Evolutionary conservation across 1,284 basidiomycete genomes (phyloP).

Genomic region (Trichosporon asahii): DNA sequence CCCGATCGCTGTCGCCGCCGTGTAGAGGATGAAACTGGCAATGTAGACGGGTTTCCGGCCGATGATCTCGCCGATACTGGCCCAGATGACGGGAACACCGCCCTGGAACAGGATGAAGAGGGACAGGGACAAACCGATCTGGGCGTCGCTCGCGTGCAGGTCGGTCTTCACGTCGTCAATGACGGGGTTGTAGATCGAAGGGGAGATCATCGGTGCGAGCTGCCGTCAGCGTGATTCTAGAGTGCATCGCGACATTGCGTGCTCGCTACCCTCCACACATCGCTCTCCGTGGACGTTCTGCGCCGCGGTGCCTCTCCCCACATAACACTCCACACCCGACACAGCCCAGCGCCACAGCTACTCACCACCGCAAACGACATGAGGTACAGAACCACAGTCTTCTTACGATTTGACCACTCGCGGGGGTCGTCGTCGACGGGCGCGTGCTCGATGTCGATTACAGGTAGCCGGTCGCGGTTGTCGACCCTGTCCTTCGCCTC

Average conservation of each 20-base stretch:
- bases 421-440: slow-evolving; percentile 73
- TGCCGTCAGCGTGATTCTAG: slow-evolving; percentile 48
- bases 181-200: slow-evolving; percentile 48
- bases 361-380: slow-evolving; percentile 43
- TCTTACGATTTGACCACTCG: slow-evolving; percentile 64
- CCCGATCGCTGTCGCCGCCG: slow-evolving; percentile 63
- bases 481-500: slow-evolving; percentile 15
- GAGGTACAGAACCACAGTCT: slow-evolving; percentile 52
- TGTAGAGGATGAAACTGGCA: slow-evolving; percentile 59
- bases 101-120: slow-evolving; percentile 65
- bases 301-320: too few species aligned
- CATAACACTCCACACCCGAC: background rate
- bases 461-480: slow-evolving; percentile 17
- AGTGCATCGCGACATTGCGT: too few species aligned
- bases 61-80: slow-evolving; percentile 63
- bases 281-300: background rate
- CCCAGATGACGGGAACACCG: slow-evolving; percentile 43
- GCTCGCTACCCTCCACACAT: background rate
- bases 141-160: slow-evolving; percentile 62
- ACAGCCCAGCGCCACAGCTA: background rate
- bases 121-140: slow-evolving; percentile 70
- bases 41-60: slow-evolving; percentile 75
- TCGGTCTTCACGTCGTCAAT: slow-evolving; percentile 65
- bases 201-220: slow-evolving; percentile 65
- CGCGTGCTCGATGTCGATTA: slow-evolving; percentile 63